Base-by-base conservation (phyloP, 306 rosid species). In the Parietaria judaica region DNA sequence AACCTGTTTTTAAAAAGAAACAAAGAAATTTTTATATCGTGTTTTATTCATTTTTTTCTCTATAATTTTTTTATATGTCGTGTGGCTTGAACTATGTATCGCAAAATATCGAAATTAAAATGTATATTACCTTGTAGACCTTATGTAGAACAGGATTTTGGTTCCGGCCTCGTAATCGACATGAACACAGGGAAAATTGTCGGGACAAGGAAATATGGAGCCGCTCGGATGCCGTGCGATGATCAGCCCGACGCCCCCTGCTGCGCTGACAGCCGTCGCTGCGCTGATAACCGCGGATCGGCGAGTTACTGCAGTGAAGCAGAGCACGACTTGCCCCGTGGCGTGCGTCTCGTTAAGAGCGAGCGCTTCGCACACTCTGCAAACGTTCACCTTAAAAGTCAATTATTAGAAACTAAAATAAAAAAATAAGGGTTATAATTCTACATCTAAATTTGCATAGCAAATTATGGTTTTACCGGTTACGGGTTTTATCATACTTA, bases 261-360 rank as follows among this genome's bases (percentile, higher is more conserved):
- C 67, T 23, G 14, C 47, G 57, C 43, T 66, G 12, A 76, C 77
- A 11, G n/a, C 7, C 13, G 51, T 41, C 4, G 56, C 51, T 1
- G 80, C 70, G 4, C 31, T n/a, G 10, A 51, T 13, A 6, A 64
- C 39, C 5, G 56, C 23, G 4, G 17, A 14, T 58, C 41, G 14
- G 3, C 41, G 36, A 34, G 63, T 36, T 4, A 7, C 13, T 16
- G 71, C 11, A 35, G 74, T 65, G 59, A 71, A 71, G 66, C 77
- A 76, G 8, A 76, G 66, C 8, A 76, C 74, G 57, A 71, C 76
- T n/a, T 76, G 70, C 8, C 77, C 80, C 48, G 67, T 60, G 7
- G 61, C 63, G 3, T 64, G 51, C 8, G 74, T 71, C 51, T 51
- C 39, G 49, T 76, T 67, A 34, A 71, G 66, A 16, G 58, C 15